phyloP scores from a whole-genome alignment of 805 yeast genomes.

The Clavispora santaluciae region DNA sequence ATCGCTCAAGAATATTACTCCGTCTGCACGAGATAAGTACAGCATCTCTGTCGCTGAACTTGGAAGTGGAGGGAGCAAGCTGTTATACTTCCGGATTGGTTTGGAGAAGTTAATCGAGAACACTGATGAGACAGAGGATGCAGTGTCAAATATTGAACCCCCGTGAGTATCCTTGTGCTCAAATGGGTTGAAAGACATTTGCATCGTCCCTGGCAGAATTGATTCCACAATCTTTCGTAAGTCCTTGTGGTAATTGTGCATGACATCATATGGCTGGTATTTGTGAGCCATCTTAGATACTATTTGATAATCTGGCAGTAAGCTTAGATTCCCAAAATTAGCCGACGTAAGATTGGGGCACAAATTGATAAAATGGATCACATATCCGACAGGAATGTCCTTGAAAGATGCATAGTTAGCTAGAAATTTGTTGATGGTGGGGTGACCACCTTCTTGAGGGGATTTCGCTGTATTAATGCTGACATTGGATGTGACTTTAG shows the following conservation, averaged over 20 bases:
- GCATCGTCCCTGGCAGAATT: conserved; percentile 7
- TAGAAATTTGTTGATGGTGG: conserved; percentile 56
- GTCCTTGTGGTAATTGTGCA: conserved; percentile 34
- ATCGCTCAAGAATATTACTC: conserved; percentile 36
- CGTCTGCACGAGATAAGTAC: conserved; percentile 23
- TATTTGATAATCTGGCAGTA: conserved; percentile 64
- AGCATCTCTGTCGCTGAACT: conserved; percentile 22
- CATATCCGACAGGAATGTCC: conserved; percentile 75
- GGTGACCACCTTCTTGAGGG: conserved; percentile 30
- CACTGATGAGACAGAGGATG: conserved; percentile 16
- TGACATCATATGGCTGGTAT: conserved; percentile 35
- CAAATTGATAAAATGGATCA: conserved; percentile 61
- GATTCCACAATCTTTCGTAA: conserved; percentile 21
- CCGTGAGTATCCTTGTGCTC: neutral
- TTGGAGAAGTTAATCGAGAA: conserved; percentile 22
- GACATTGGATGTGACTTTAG: neutral
- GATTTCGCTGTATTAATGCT: neutral
- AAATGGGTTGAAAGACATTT: conserved; percentile 2
- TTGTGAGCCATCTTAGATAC: conserved; percentile 30
- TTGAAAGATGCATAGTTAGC: conserved; percentile 59
- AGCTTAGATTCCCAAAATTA: conserved; percentile 56
- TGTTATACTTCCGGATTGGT: conserved; percentile 32
- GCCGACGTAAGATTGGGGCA: conserved; percentile 58
- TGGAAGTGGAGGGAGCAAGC: conserved; percentile 33
- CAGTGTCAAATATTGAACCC: neutral